Evolutionary conservation across 2,329 filamentous ascomycete species (phyloP).

Genomic region (Cordyceps farinosa): DNA sequence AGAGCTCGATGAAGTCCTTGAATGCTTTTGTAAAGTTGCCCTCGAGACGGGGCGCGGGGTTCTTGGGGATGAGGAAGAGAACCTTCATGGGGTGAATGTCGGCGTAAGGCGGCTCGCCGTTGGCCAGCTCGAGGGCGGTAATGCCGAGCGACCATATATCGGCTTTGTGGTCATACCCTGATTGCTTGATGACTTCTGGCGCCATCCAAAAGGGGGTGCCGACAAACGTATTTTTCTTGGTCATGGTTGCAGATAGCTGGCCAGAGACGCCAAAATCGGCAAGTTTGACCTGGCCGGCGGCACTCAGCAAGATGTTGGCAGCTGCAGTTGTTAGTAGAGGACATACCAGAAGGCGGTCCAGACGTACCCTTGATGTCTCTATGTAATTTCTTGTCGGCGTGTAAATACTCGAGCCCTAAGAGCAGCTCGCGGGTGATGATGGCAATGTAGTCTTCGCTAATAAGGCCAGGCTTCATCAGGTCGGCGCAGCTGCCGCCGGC

Average conservation of each 20-base stretch:
- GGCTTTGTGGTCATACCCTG: constrained; percentile 94
- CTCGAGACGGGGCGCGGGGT: constrained; percentile 76
- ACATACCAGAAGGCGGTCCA: not conserved
- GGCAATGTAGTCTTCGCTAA: constrained; percentile 93
- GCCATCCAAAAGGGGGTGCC: constrained; percentile 99
- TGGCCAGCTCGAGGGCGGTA: constrained; percentile 85
- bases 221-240: constrained; percentile 98
- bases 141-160: constrained; percentile 98
- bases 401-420: constrained; percentile 86
- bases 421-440: constrained; percentile 91
- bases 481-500: constrained; percentile 95
- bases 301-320: constrained; percentile 84
- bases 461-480: constrained; percentile 87
- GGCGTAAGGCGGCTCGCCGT: constrained; percentile 89
- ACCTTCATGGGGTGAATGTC: constrained; percentile 99
- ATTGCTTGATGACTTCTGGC: constrained; percentile 97
- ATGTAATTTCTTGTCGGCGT: constrained; percentile 93
- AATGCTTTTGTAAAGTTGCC: constrained; percentile 79
- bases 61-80: constrained; percentile 92
- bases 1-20: constrained; percentile 80
- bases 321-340: constrained; percentile 47
- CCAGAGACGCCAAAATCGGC: constrained; percentile 97
- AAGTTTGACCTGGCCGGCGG: constrained; percentile 92
- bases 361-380: constrained; percentile 83
- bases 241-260: constrained; percentile 96